A percentile compares a stretch with the other conserved stretches of the same genome.
Evolutionary conservation across 2,329 filamentous ascomycete genomes (phyloP).

Genomic region (Metarhizium album): DNA sequence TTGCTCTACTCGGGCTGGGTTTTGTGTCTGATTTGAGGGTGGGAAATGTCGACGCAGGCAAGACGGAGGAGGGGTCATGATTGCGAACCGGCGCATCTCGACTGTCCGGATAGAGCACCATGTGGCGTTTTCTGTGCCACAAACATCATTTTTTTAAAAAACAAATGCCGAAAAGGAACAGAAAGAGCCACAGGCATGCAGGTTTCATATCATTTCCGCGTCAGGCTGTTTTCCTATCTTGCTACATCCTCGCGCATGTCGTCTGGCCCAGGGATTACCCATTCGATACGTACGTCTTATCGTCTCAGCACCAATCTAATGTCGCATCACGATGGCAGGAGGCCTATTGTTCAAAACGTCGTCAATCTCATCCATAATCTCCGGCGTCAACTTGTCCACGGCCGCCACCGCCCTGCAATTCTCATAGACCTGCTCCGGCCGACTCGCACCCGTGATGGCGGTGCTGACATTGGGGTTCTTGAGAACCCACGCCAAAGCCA

Average conservation of each 20-base stretch:
- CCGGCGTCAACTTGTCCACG: slow-evolving; percentile 45
- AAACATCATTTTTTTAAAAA: no score
- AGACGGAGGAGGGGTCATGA: no score
- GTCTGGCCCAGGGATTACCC: not conserved
- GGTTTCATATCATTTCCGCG: no score
- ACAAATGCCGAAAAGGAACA: no score
- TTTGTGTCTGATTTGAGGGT: no score
- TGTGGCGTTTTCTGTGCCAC: no score
- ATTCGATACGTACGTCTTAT: not conserved
- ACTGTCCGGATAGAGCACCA: no score
- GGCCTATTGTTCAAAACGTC: slow-evolving; percentile 48
- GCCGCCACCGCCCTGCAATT: slow-evolving; percentile 42
- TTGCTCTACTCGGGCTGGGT: no score
- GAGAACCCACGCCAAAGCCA: slow-evolving; percentile 53
- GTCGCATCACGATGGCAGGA: slow-evolving; percentile 26
- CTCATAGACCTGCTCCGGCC: slow-evolving; percentile 47
- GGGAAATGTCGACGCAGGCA: no score
- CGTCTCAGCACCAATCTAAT: slow-evolving; percentile 9
- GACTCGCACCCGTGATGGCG: slow-evolving; percentile 50
- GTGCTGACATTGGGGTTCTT: slow-evolving; percentile 51
- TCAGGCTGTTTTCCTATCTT: no score
- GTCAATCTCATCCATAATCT: slow-evolving; percentile 50
- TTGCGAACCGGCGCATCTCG: no score
- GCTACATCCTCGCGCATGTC: not conserved
- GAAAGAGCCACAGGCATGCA: no score